Conservation (phyloP, 345 rosid species). For the Citrus glauca region DNA sequence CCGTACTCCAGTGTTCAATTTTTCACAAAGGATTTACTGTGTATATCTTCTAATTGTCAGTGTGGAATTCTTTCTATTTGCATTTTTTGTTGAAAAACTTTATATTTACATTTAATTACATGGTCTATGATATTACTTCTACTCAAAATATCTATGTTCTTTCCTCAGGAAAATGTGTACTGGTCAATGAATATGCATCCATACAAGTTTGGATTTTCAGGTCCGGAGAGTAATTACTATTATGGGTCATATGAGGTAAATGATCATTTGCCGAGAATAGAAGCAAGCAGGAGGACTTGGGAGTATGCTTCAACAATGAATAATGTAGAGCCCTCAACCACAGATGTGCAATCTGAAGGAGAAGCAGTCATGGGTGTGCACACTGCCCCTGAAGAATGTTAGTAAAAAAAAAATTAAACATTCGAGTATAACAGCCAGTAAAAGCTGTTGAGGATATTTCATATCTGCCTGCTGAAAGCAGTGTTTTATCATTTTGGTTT, state of each 20-base stretch:
- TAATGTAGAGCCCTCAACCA: conserved; percentile 31
- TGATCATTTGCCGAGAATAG: conserved; percentile 46
- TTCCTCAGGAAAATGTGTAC: conserved; percentile 42
- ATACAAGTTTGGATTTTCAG: conserved; percentile 55
- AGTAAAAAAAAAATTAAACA: conserved; percentile 2
- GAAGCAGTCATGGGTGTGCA: conserved; percentile 25
- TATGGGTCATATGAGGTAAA: conserved; percentile 40
- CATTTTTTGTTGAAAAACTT: not conserved
- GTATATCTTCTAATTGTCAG: not conserved
- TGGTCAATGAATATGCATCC: conserved; percentile 54
- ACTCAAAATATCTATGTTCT: not conserved
- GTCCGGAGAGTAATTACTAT: conserved; percentile 38
- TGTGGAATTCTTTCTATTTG: not conserved
- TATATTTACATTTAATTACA: not conserved
- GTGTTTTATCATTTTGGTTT: not conserved
- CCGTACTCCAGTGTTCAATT: not conserved
- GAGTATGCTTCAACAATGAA: conserved; percentile 35
- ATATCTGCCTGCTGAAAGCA: not conserved
- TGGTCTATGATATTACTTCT: not conserved
- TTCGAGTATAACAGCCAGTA: not conserved
- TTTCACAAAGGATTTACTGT: not conserved
- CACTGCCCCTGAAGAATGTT: conserved; percentile 46
- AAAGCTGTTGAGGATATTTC: not conserved
- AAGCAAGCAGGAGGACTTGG: conserved; percentile 41
- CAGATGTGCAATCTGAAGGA: conserved; percentile 28